A percentile compares a stretch with the other conserved stretches of the same genome.
phyloP scores from a whole-genome alignment of 306 rosid genomes.

The Prunus armeniaca region DNA sequence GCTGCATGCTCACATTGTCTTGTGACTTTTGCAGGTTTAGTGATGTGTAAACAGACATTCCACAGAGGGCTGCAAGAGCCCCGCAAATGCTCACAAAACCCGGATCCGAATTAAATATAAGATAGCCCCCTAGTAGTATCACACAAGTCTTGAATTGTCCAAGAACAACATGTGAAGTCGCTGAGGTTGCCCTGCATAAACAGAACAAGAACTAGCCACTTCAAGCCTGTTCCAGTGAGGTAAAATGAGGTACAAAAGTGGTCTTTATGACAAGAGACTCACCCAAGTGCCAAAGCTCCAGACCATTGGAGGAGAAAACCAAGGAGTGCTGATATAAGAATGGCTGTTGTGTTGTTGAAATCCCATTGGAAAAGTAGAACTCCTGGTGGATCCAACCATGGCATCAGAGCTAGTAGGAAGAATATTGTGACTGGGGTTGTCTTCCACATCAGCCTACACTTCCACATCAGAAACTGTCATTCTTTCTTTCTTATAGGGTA shows the following conservation, averaged over 20 bases:
- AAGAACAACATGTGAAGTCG: conserved; percentile 88
- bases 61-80: conserved; percentile 42
- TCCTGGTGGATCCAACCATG: conserved; percentile 99
- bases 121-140: conserved; percentile 52
- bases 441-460: conserved; percentile 87
- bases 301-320: conserved; percentile 98
- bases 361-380: conserved; percentile 76
- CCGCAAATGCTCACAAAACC: conserved; percentile 50
- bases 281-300: conserved; percentile 97
- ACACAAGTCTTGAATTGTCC: conserved; percentile 96
- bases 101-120: conserved; percentile 49
- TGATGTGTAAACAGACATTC: conserved; percentile 53
- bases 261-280: conserved; percentile 24
- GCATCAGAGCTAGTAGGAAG: conserved; percentile 85
- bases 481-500: not conserved
- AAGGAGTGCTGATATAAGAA: conserved; percentile 73
- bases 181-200: conserved; percentile 85
- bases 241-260: not conserved
- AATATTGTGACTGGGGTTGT: conserved; percentile 78
- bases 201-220: not conserved
- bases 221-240: not conserved
- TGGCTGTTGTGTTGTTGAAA: conserved; percentile 46
- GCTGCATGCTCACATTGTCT: conserved; percentile 24
- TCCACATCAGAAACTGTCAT: conserved; percentile 5
- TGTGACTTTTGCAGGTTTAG: conserved; percentile 29